phyloP scores from a whole-genome alignment of 2,329 filamentous ascomycete genomes.

The Beauveria medogensis region DNA sequence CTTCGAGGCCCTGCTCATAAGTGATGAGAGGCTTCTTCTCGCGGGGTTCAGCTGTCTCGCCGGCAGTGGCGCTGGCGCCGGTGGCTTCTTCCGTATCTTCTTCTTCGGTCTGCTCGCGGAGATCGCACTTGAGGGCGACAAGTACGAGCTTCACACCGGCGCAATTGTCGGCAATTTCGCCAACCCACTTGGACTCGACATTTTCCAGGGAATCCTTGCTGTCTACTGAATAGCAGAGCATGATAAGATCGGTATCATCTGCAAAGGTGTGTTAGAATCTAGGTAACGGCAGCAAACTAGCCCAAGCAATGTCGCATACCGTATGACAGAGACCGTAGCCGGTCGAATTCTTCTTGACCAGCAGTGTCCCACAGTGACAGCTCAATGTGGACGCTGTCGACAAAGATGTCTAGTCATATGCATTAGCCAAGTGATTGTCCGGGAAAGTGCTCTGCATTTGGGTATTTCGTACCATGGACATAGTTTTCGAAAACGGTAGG shows the following conservation, averaged over 20 bases:
- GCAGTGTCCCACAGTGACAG: constrained; percentile 97
- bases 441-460: neutral
- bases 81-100: constrained; percentile 59
- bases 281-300: neutral
- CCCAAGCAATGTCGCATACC: constrained; percentile 37
- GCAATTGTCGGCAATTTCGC: constrained; percentile 97
- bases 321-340: constrained; percentile 89
- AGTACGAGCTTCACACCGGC: constrained; percentile 90
- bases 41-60: constrained; percentile 27
- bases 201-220: constrained; percentile 95
- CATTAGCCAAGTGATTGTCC: constrained; percentile 11
- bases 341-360: constrained; percentile 97
- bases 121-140: constrained; percentile 92
- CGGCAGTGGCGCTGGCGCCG: constrained; percentile 26
- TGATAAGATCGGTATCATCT: constrained; percentile 91
- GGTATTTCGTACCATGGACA: constrained; percentile 66
- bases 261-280: neutral
- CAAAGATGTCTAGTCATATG: constrained; percentile 72
- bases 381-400: constrained; percentile 95
- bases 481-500: constrained; percentile 99
- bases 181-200: constrained; percentile 97
- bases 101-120: constrained; percentile 69
- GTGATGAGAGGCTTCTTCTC: constrained; percentile 70
- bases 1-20: constrained; percentile 85
- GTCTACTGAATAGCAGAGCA: constrained; percentile 98